Conservation (phyloP, 257 asterid genomes). For the Rehmannia glutinosa region DNA sequence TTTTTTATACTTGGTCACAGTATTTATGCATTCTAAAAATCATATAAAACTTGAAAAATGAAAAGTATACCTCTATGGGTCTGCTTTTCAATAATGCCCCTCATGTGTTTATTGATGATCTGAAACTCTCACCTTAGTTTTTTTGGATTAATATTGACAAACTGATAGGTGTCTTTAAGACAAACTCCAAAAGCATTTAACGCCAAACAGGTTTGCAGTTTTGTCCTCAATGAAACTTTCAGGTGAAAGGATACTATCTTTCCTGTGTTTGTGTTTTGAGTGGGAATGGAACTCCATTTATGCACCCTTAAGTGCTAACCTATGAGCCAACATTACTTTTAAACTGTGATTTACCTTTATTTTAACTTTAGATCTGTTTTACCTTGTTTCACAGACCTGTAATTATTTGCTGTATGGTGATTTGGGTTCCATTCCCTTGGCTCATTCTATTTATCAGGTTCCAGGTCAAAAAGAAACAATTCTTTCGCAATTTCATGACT, state of each 20-base stretch:
- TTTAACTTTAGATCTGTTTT: not conserved
- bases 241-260: conserved; percentile 1
- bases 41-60: not conserved
- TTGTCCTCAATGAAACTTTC: not conserved
- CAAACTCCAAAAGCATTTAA: not conserved
- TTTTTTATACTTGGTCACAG: not conserved
- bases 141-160: not conserved
- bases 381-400: conserved; percentile 2
- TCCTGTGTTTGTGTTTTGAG: not conserved
- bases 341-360: not conserved
- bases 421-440: conserved; percentile 16
- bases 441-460: conserved; percentile 53
- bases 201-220: not conserved
- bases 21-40: not conserved
- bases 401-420: conserved; percentile 13
- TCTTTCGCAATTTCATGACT: conserved; percentile 93
- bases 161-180: not conserved
- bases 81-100: not conserved
- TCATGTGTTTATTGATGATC: too few relatives aligned
- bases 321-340: not conserved
- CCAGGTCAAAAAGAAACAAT: conserved; percentile 95
- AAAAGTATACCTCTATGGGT: not conserved
- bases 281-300: not conserved
- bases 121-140: not conserved
- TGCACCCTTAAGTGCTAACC: not conserved